phyloP scores from a whole-genome alignment of 306 rosid genomes.

The Acacia acuminata region DNA sequence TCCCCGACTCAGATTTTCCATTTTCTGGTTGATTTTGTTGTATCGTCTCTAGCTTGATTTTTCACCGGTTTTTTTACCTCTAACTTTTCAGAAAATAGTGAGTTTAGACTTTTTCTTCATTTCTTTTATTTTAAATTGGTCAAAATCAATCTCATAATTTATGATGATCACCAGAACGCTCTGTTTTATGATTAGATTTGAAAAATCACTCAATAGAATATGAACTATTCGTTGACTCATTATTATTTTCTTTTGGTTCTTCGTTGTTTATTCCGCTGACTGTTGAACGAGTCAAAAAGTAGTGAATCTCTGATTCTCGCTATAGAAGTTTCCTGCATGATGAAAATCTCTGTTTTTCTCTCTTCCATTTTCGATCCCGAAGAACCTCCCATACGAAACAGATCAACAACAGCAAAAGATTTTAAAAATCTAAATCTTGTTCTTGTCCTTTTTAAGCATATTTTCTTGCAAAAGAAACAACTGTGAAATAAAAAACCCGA shows the following conservation, averaged over 20 bases:
- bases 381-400: background rate
- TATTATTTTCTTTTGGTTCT: background rate
- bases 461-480: constrained; percentile 49
- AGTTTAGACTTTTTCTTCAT: background rate
- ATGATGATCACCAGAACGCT: background rate
- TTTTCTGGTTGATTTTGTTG: too few relatives aligned
- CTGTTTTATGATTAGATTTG: background rate
- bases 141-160: background rate
- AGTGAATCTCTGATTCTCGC: background rate
- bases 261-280: background rate
- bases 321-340: background rate
- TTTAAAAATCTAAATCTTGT: background rate
- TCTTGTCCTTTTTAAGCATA: background rate
- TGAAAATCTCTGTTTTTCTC: background rate
- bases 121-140: background rate
- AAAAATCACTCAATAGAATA: background rate
- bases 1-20: background rate
- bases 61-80: too few relatives aligned
- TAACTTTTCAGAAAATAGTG: too few relatives aligned
- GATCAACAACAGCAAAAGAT: constrained; percentile 2
- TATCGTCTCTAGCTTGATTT: too few relatives aligned
- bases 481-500: background rate
- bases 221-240: background rate
- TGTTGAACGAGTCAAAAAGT: background rate
- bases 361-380: background rate